Percentiles rank a stretch among this genome's conserved stretches.
phyloP scores from a whole-genome alignment of 2,329 filamentous ascomycete species.

The Xylariaceae sp. region DNA sequence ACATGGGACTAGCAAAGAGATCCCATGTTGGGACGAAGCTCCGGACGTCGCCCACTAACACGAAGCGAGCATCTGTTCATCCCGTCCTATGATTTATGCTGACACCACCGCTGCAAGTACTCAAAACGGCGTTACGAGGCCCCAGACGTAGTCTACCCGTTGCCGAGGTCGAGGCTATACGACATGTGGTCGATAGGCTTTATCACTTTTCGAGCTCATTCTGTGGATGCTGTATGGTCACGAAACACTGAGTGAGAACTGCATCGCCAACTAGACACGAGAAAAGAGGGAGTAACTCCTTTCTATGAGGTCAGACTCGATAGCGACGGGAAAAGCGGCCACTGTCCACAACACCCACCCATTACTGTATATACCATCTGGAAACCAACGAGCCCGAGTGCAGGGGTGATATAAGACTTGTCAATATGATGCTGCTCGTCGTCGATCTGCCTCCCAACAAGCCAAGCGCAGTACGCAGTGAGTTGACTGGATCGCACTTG shows the following conservation, averaged over 20 bases:
- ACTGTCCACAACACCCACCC: neutral
- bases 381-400: conserved; percentile 5
- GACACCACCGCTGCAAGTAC: neutral
- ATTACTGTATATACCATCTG: conserved; percentile 5
- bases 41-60: conserved; percentile 2
- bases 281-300: neutral
- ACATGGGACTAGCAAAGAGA: conserved; percentile 13
- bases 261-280: neutral
- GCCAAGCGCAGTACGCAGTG: neutral
- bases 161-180: conserved; percentile 16
- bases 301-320: conserved; percentile 2
- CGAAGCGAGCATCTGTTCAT: neutral
- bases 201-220: conserved; percentile 22
- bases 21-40: conserved; percentile 2
- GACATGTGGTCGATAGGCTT: conserved; percentile 27
- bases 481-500: neutral
- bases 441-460: conserved; percentile 3
- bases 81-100: neutral
- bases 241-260: neutral
- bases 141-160: neutral
- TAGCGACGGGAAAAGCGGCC: neutral
- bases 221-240: conserved; percentile 19
- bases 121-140: conserved; percentile 5
- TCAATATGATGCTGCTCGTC: conserved; percentile 4
- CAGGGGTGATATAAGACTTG: conserved; percentile 1